These are phyloP conservation scores for Pythium phragmiticola DNA, from an alignment of 352 stramenopile genomes.

Conservation along the genomic window DNA sequence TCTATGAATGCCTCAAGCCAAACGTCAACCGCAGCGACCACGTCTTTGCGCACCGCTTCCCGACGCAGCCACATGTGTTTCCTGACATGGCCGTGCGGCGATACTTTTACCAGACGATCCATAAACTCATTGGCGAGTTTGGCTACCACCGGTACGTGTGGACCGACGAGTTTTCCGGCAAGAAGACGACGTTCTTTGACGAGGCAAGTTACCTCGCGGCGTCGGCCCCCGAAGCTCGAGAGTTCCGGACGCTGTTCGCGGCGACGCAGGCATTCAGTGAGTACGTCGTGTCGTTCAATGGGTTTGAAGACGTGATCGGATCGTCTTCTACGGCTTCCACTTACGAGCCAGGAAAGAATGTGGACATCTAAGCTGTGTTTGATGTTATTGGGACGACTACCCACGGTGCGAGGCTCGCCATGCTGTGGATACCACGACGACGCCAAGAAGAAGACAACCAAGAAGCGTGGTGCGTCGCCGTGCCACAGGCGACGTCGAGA, in stretches of 20 bases:
- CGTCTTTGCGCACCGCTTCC: constrained; percentile 35
- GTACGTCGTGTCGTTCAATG: constrained; percentile 80
- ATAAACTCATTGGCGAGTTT: constrained; percentile 78
- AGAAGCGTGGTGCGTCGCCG: constrained; percentile 16
- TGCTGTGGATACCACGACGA: constrained; percentile 12
- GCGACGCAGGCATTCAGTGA: constrained; percentile 84
- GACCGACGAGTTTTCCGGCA: constrained; percentile 82
- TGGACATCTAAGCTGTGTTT: constrained; percentile 2
- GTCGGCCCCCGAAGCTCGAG: constrained; percentile 67
- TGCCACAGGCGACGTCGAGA: not conserved
- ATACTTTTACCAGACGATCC: constrained; percentile 63
- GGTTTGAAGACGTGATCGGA: constrained; percentile 61
- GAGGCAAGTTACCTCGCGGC: constrained; percentile 83
- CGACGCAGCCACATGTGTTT: constrained; percentile 54
- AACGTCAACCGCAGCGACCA: constrained; percentile 38
- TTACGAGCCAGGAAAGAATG: constrained; percentile 8
- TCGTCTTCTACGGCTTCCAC: constrained; percentile 18
- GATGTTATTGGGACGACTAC: not conserved
- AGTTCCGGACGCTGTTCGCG: constrained; percentile 85
- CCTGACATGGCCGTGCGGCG: constrained; percentile 68
- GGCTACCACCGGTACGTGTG: constrained; percentile 83
- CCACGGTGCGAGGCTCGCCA: constrained; percentile 13
- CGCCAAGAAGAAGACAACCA: constrained; percentile 13
- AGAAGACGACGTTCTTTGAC: constrained; percentile 82
- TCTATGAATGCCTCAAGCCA: constrained; percentile 35